Evolutionary conservation across 768 basidiomycete species (phyloP).

Genomic region (Pleurotus giganteus): DNA sequence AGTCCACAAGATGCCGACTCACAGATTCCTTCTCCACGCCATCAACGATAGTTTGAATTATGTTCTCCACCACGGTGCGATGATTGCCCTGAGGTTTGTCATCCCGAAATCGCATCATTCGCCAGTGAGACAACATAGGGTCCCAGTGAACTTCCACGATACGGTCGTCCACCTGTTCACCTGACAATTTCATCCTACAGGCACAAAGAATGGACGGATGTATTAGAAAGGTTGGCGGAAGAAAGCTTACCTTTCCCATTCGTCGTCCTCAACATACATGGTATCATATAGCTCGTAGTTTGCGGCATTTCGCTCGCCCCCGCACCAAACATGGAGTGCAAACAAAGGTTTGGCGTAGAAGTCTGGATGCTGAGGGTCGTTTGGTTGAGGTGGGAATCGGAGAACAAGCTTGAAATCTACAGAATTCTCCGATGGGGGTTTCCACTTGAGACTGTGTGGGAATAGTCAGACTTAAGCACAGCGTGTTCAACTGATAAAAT

Average conservation of each 20-base stretch:
- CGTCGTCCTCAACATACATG: conserved; percentile 81
- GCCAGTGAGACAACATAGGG: conserved; percentile 61
- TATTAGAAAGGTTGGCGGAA: not conserved
- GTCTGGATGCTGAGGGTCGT: conserved; percentile 64
- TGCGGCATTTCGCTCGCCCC: conserved; percentile 52
- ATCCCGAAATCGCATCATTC: conserved; percentile 89
- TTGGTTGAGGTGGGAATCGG: conserved; percentile 75
- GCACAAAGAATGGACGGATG: not conserved
- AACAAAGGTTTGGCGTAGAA: conserved; percentile 85
- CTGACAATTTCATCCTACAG: conserved; percentile 73
- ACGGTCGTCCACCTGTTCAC: conserved; percentile 90
- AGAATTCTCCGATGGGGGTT: conserved; percentile 96
- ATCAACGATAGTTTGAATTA: conserved; percentile 88
- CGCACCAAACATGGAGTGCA: conserved; percentile 78
- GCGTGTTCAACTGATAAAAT: not conserved
- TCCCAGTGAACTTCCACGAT: conserved; percentile 97
- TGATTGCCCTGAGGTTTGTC: conserved; percentile 96
- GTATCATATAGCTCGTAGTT: conserved; percentile 83
- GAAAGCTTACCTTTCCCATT: conserved; percentile 84
- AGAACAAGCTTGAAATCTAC: conserved; percentile 96
- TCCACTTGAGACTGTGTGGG: conserved; percentile 87
- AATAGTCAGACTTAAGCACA: conserved; percentile 11
- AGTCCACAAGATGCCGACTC: conserved; percentile 24
- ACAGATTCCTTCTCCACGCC: conserved; percentile 91
- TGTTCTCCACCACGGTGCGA: conserved; percentile 77